A percentile compares a stretch with the other conserved stretches of the same genome.
These are phyloP conservation scores for Coniochaeta ligniaria DNA, from an alignment of 2,329 filamentous ascomycete species.

Conservation along the genomic window DNA sequence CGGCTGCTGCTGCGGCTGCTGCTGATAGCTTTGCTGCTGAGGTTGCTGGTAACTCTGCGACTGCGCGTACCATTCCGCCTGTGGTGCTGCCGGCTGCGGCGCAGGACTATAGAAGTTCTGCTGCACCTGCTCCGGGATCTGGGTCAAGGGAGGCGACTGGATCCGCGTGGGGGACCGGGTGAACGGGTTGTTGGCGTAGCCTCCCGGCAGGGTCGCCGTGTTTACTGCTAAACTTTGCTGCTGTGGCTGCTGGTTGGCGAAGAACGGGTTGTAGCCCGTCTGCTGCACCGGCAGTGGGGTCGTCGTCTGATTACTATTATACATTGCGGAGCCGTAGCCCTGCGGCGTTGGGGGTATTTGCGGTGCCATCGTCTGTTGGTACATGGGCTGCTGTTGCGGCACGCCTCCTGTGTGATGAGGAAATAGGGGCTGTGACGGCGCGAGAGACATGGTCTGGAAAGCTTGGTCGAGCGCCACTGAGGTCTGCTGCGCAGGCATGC, in stretches of 20 bases:
- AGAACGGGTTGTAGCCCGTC: conserved; percentile 46
- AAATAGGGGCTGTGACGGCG: conserved; percentile 51
- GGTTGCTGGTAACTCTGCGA: neutral
- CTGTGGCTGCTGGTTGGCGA: conserved; percentile 28
- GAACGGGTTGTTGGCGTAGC: conserved; percentile 39
- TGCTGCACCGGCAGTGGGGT: conserved; percentile 32
- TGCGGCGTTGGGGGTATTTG: conserved; percentile 33
- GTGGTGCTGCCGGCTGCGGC: neutral
- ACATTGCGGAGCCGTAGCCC: conserved; percentile 31
- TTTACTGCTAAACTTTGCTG: conserved; percentile 32
- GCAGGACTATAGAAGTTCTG: conserved; percentile 5
- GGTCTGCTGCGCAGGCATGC: conserved; percentile 36
- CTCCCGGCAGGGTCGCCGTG: conserved; percentile 25
- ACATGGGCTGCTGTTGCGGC: conserved; percentile 30
- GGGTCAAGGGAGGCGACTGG: conserved; percentile 40
- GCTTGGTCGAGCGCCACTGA: conserved; percentile 52
- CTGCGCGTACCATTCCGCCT: neutral
- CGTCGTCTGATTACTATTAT: conserved; percentile 36
- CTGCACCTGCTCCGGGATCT: conserved; percentile 46
- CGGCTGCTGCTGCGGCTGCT: conserved; percentile 6
- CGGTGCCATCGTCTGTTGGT: conserved; percentile 29
- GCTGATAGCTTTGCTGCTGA: conserved; percentile 5
- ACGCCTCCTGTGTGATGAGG: conserved; percentile 62
- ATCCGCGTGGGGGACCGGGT: conserved; percentile 41
- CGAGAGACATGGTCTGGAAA: conserved; percentile 69